Evolutionary conservation across 441 rosid species (phyloP), one percentile per base, ranked within the genome.

Genomic region (Eutrema salsugineum): DNA sequence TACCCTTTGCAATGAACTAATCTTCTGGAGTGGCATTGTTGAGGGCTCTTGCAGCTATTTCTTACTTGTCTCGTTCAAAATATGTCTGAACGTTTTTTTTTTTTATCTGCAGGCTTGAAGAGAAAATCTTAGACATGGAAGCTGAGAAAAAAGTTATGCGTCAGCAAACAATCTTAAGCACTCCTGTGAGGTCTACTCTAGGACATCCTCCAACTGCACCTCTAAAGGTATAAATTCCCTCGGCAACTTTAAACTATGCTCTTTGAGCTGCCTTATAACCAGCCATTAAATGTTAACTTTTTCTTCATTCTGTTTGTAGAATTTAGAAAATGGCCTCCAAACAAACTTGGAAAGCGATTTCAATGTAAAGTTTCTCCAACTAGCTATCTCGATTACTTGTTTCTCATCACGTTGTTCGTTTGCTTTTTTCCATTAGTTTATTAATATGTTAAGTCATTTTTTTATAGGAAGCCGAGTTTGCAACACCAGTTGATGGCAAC

Each of bases 111-210:
- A 96, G 99, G 65, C 97, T 96, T 77, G 97, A 90, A 84, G 99
- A 91, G 82, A 88, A 93, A 59, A 80, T 90, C 71, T 80, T 86
- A 54, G 97, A 91, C 80, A 80, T 93, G 85, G 99, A 93, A 86
- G 82, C 83, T 47, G 98, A 93, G 77, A 90, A 88, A 78, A 90
- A 90, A 63, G 60, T 91, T 78, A 84, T 96, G 76, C 81, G 88
- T 78, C 96, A 84, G 81, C 96, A 91, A 72, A 64, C 87, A 49
- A 77, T 86, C 72, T 42, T 82, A 69, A 84, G 64, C 48, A 80
- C 93, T 32, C 86, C 94, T 76, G 79, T 62, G 63, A 87, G 77
- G 77, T 84, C 68, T 77, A 72, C 81, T 72, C 76, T 87, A 42
- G 96, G 87, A 22, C 86, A 80, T 68, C 89, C 88, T 22, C 89